Percentiles rank a stretch among this genome's conserved stretches.
Conservation (phyloP, 371 early-diverging fungal species). For the Mortierella sp. region DNA sequence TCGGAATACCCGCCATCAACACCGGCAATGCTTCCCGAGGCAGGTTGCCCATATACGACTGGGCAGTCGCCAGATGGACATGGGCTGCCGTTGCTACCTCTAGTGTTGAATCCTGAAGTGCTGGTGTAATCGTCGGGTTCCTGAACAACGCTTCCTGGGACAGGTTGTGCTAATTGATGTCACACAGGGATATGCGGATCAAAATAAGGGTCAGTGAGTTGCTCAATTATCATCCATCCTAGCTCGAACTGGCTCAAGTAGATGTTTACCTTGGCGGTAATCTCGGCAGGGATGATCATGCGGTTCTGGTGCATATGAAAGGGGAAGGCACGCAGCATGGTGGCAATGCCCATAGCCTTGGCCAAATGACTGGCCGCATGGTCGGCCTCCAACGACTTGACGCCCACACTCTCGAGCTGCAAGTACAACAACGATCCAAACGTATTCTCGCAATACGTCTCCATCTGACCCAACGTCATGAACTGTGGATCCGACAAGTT, state of each 20-base stretch:
- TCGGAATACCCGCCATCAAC: slow-evolving; percentile 73
- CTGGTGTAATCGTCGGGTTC: slow-evolving; percentile 67
- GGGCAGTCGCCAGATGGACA: slow-evolving; percentile 84
- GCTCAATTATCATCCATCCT: not conserved
- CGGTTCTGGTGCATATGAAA: slow-evolving; percentile 76
- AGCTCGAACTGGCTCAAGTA: not conserved
- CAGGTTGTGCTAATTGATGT: slow-evolving; percentile 66
- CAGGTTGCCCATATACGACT: slow-evolving; percentile 68
- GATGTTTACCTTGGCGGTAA: slow-evolving; percentile 79
- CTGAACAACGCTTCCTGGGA: slow-evolving; percentile 82
- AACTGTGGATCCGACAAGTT: slow-evolving; percentile 78
- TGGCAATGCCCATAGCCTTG: slow-evolving; percentile 87
- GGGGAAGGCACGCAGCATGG: slow-evolving; percentile 79
- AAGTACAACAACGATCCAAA: slow-evolving; percentile 87
- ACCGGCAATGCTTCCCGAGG: slow-evolving; percentile 74
- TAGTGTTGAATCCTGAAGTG: slow-evolving; percentile 79
- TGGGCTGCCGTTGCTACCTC: slow-evolving; percentile 87
- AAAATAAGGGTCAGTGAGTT: not conserved
- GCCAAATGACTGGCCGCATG: slow-evolving; percentile 94
- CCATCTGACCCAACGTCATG: slow-evolving; percentile 82
- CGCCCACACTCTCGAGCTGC: slow-evolving; percentile 88
- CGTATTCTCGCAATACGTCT: slow-evolving; percentile 91
- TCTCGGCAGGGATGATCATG: slow-evolving; percentile 78
- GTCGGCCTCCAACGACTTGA: slow-evolving; percentile 87
- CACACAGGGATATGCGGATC: not conserved